These are phyloP conservation scores for Mentha longifolia DNA, from an alignment of 257 asterid genomes.

Conservation along the genomic window DNA sequence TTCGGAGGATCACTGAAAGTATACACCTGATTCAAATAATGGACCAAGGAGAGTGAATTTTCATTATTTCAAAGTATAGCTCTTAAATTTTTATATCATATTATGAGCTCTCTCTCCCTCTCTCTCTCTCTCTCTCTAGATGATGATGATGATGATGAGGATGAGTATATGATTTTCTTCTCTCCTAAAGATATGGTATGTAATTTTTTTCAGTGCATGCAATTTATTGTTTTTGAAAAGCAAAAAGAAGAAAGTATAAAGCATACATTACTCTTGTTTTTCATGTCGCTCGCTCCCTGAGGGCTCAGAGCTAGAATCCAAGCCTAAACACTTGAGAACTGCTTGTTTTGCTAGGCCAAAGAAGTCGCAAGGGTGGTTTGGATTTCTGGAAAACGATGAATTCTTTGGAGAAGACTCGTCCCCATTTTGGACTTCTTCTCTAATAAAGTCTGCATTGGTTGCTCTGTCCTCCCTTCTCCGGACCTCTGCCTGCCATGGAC, in stretches of 20 bases:
- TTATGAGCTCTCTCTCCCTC: background rate
- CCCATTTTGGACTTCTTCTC: conserved; percentile 42
- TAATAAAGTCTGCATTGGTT: conserved; percentile 29
- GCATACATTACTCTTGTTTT: conserved; percentile 53
- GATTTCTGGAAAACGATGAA: conserved; percentile 28
- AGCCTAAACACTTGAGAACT: conserved; percentile 64
- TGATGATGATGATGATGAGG: too few relatives aligned
- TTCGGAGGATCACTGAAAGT: background rate
- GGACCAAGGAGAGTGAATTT: background rate
- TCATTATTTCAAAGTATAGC: background rate
- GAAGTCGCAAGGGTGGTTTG: conserved; percentile 64
- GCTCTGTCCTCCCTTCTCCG: conserved; percentile 38
- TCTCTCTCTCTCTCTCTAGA: background rate
- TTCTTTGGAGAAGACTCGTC: conserved; percentile 48
- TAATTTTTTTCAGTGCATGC: conserved; percentile 9
- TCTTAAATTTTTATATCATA: background rate
- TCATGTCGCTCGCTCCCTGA: conserved; percentile 33
- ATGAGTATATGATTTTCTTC: background rate
- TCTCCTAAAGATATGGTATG: background rate
- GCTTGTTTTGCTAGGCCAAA: conserved; percentile 56
- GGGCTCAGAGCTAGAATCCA: conserved; percentile 45
- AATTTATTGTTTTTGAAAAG: background rate
- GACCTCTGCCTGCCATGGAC: conserved; percentile 40
- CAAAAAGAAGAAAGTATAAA: background rate
- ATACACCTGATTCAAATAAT: conserved; percentile 18